Evolutionary conservation across 1,284 basidiomycete species (phyloP), one percentile per base, ranked within the genome.

Genomic region (Volvariella volvacea): DNA sequence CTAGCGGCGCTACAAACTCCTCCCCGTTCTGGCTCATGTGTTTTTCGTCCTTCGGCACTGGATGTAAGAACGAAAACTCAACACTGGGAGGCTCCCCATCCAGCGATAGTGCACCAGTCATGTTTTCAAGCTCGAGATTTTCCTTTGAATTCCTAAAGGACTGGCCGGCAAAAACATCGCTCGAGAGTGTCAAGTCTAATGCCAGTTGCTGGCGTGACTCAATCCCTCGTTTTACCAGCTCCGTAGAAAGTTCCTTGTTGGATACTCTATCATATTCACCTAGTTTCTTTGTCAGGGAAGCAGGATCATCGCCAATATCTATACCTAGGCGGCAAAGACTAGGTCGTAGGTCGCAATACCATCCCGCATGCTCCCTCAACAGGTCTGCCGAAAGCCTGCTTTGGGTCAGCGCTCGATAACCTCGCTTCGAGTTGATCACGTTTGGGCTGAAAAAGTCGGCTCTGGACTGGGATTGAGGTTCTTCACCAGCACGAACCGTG

Each of bases 181-280:
- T 63, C 2, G 83, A 76, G 21, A 89, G 62, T 9, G 67, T 60
- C 25, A 88, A 64, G 57, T 89, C 86, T 28, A 83, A 52, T 10
- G 73, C 67, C 2, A 88, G 61, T 51, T 82, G 74, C 46, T 84
- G 74, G 21, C 74, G 67, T 1, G 80, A 75, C 48, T 74, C 68
- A 10, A 59, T 61, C 55, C 85, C 78, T 44, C 67, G 67, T 45
- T 64, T 66, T 12, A 67, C 52, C 3, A 72, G 73, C 39, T 59
- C 45, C 2, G 60, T 58, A 2, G 72, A 61, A 16, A 64, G 64
- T 15, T 66, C 59, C 9, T 63, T 52, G 39, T 67, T 66, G 12
- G 56, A 61, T 14, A 53, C 53, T 2, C 80, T 58, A 52, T 78
- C 65, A 52, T 74, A 74, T 34, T 53, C 55, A 17, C 59, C 58